Evolutionary conservation across 2,329 filamentous ascomycete species (phyloP), one percentile per base, ranked within the genome.

Genomic region (Penicillium capsulatum): DNA sequence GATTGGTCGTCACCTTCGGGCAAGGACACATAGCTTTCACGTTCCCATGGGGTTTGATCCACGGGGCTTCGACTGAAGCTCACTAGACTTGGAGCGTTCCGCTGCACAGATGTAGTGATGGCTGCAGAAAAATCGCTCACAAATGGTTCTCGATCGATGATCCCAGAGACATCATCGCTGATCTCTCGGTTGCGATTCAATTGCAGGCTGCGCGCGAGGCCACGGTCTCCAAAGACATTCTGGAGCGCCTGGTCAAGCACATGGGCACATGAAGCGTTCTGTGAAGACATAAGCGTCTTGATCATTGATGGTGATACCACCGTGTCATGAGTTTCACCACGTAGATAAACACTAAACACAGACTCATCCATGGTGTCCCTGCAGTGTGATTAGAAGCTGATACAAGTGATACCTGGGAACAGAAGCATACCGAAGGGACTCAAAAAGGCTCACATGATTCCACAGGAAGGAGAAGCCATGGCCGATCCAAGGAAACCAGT

Each of bases 31-130:
- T 68, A 60, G 13, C 66, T 71, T n/a, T 59, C 63, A 22, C 77
- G 72, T 55, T 84, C 81, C 80, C 81, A 84, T 2, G 68, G 66
- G 50, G 72, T 70, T 44, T 82, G 77, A 52, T 84, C 80, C 16
- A 84, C 76, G 2, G 72, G 64, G 13, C 77, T 80, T 6, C 71
- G 66, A 26, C 71, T 72, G 50, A 80, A 81, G 1, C 77, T 79
- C 27, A 83, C 70, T 22, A 84, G 58, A 37, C 77, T 74, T 3
- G 75, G 73, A 8, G 76, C 66, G 13, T 71, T 66, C 5, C 61
- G 57, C 44, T 73, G 63, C 4, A 73, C 60, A 40, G 61, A 63
- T 27, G 47, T 58, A 31, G 62, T 67, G 5, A 65, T 67, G 10
- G 47, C 42, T 3, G 57, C 49, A 1, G 72, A 57, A 43, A 70